phyloP scores from a whole-genome alignment of 352 stramenopile genomes.

The Phytopythium mirpurense region DNA sequence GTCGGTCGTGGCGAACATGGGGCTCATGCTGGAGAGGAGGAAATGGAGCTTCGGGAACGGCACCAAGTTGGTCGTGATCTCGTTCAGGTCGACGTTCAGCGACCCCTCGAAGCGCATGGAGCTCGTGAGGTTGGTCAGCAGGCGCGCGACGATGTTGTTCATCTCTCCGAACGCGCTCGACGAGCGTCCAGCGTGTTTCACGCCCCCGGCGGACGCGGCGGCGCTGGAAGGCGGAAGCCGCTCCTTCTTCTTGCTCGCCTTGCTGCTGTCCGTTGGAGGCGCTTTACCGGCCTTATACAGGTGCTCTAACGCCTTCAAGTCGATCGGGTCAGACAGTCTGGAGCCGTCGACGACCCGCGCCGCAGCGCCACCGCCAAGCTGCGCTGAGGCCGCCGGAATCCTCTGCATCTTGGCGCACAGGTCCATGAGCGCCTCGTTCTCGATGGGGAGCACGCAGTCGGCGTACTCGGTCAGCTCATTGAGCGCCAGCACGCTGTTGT shows the following conservation, averaged over 20 bases:
- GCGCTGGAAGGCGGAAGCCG: neutral
- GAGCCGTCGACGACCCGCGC: constrained; percentile 26
- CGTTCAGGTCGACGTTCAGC: constrained; percentile 98
- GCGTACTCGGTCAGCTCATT: constrained; percentile 82
- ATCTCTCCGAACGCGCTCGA: constrained; percentile 95
- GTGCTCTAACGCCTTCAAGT: constrained; percentile 41
- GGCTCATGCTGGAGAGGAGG: constrained; percentile 88
- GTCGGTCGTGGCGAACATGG: constrained; percentile 40
- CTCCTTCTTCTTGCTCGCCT: constrained; percentile 21
- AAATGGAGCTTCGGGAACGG: constrained; percentile 99
- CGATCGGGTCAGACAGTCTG: constrained; percentile 35
- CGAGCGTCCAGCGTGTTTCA: constrained; percentile 9
- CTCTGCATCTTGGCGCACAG: constrained; percentile 46
- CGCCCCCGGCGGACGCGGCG: neutral
- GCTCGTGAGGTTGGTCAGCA: constrained; percentile 98
- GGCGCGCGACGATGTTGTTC: constrained; percentile 96
- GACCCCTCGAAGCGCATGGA: constrained; percentile 98
- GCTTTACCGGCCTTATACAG: constrained; percentile 38
- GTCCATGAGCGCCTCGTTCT: constrained; percentile 86
- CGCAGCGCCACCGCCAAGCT: constrained; percentile 8
- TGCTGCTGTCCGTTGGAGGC: constrained; percentile 4
- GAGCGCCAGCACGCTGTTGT: constrained; percentile 87
- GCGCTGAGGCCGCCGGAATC: constrained; percentile 5
- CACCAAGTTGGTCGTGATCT: constrained; percentile 99
- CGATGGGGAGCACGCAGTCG: constrained; percentile 88